Base-by-base conservation (phyloP, 331 rosid species). In the Arachis monticola region DNA sequence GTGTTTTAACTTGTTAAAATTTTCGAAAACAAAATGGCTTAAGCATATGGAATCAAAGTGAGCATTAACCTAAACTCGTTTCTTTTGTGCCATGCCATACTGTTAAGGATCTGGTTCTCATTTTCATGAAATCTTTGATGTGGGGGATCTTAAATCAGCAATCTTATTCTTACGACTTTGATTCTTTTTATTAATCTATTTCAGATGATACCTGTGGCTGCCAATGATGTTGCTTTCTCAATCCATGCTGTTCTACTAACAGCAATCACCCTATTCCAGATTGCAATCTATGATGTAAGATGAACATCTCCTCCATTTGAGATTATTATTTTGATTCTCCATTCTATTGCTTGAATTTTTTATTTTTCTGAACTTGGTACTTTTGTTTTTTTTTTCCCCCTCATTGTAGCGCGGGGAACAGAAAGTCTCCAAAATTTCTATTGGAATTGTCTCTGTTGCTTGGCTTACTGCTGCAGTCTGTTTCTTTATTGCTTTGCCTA, bases 151-250 rank as follows among this genome's bases (percentile, higher is more conserved):
- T 17, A 17, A 17, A 17, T 17, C 22, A 17, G 22, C 22, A 17
- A 17, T 17, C 22, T 17, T 17, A 17, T 17, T 17, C 22, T 17
- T 17, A 17, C 22, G 22, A 17, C 22, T 17, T 17, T 17, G 40
- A 35, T 50, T 4, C 38, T 46, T 53, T 8, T 42, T 2, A 8
- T 66, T 40, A n/a, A 31, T 63, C 45, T 62, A 41, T 74, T 83
- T 74, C 83, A 93, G 98, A 93, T 91, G 98, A 89, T 91, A 73
- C 98, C 98, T 6, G 97, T 93, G 11, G 98, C 98, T 22, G 89
- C 93, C 46, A 93, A 89, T 72, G 98, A 93, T 87, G 98, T 93
- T 60, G 93, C 98, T 75, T 93, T 93, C 81, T 93, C 98, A 12
- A 72, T 76, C 71, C 97, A 93, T 64, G 98, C 97, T 64, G 98